Base-by-base conservation (phyloP, 176 grass and related monocot genomes). In the Rhynchospora breviuscula region DNA sequence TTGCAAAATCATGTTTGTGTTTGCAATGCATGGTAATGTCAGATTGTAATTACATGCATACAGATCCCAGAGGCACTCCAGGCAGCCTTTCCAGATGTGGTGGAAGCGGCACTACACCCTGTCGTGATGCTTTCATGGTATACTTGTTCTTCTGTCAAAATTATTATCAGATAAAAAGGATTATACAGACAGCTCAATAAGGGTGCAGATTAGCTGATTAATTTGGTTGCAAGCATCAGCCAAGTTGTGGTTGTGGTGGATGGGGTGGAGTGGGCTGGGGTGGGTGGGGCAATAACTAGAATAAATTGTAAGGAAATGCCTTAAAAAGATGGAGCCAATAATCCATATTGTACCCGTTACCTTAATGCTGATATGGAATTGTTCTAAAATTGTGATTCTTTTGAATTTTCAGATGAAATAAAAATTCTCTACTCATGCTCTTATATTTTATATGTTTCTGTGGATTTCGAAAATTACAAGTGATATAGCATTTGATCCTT, bases 31-130 rank as follows among this genome's bases (percentile, higher is more conserved):
- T 63, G 23, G 17, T 76, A 75, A 26, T 53, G 22, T 54, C 48
- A 6, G 11, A 29, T 44, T 69, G 15, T 69, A 54, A 76, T 11
- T 76, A 76, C 11, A 29, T 76, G 7, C 2, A 88, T 85, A 85
- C 86, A 98, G 96, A 89, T 98, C 85, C 96, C 96, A 84, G 93
- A 98, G 88, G 87, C 91, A 78, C 85, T 98, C 64, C 96, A 90
- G 64, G 67, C 80, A 75, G 92, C 91, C 63, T 98, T 98, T 83
- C 77, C 79, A 47, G 87, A 90, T 86, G 79, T 95, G 59, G 61
- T 88, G 64, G 91, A 98, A 82, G 82, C 80, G 59, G 82, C 86
- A 81, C 89, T 93, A 2, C 96, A 98, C 93, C 96, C 96, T 87
- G 92, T 98, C 15, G 88, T 90, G 84, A 65, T 88, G 59, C 88